Percentiles rank a stretch among this genome's conserved stretches.
These are phyloP conservation scores for Trypanosoma lewisi DNA, from an alignment of 208 protist genomes.

Conservation along the genomic window DNA sequence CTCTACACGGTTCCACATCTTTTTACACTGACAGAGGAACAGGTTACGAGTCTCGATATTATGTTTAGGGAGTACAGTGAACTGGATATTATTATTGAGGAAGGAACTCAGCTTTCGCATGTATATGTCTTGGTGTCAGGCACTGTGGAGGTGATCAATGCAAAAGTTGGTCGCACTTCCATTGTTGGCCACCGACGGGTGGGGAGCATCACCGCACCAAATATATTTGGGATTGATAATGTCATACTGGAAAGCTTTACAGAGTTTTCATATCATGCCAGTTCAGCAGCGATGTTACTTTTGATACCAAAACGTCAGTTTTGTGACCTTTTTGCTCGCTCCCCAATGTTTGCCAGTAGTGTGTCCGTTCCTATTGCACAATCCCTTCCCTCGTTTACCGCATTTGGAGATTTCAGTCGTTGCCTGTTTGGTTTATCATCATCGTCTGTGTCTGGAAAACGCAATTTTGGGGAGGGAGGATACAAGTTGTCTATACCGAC, in stretches of 20 bases:
- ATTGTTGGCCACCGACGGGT: conserved; percentile 74
- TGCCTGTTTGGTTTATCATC: conserved; percentile 67
- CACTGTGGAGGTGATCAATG: conserved; percentile 84
- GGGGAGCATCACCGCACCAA: conserved; percentile 69
- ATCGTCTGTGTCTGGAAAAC: conserved; percentile 19
- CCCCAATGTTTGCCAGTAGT: conserved; percentile 76
- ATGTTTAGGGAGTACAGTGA: conserved; percentile 83
- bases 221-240: conserved; percentile 77
- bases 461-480: conserved; percentile 27
- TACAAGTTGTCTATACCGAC: conserved; percentile 52
- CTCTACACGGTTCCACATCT: conserved; percentile 75
- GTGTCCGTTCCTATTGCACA: conserved; percentile 70
- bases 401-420: conserved; percentile 77
- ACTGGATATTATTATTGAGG: conserved; percentile 79
- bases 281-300: conserved; percentile 54
- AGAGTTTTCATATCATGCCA: conserved; percentile 81
- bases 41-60: conserved; percentile 53
- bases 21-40: conserved; percentile 59
- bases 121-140: conserved; percentile 80
- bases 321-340: conserved; percentile 55
- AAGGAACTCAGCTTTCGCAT: conserved; percentile 61
- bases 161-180: conserved; percentile 61
- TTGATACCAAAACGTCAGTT: conserved; percentile 73
- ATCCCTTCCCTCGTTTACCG: conserved; percentile 57
- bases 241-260: conserved; percentile 70